Evolutionary conservation across 2,329 filamentous ascomycete species (phyloP).

Genomic region (Cryphonectria carpinicola): DNA sequence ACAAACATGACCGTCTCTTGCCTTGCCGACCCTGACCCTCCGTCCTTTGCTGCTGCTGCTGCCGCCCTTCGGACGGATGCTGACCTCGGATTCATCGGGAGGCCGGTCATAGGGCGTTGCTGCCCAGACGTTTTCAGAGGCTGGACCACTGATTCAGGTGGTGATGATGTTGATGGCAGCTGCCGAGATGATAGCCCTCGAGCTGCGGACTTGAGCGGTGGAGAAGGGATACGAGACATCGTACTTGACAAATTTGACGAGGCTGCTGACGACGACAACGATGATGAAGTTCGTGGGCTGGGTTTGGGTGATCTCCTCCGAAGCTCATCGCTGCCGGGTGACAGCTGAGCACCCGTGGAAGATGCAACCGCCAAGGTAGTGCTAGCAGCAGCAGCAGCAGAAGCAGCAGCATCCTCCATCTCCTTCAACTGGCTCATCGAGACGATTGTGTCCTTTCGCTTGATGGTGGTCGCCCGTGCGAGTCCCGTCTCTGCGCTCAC

Average conservation of each 20-base stretch:
- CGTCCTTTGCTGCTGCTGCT: background rate
- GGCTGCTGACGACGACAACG: constrained; percentile 1
- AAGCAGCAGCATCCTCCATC: constrained; percentile 34
- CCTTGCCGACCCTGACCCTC: constrained; percentile 33
- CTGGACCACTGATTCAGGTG: constrained; percentile 39
- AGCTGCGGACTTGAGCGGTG: constrained; percentile 16
- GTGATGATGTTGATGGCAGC: constrained; percentile 35
- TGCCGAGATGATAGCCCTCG: constrained; percentile 34
- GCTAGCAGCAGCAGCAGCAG: background rate
- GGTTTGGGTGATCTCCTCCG: constrained; percentile 57
- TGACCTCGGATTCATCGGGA: constrained; percentile 53
- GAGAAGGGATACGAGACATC: constrained; percentile 10
- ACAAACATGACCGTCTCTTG: constrained; percentile 59
- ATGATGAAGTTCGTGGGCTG: constrained; percentile 23
- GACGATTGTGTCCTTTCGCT: constrained; percentile 37
- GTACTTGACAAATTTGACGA: background rate
- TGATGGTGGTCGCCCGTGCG: constrained; percentile 41
- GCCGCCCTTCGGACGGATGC: constrained; percentile 39
- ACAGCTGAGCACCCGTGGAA: constrained; percentile 54
- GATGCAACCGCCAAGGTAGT: constrained; percentile 41
- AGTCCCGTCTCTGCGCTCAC: constrained; percentile 38
- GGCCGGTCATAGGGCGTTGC: constrained; percentile 49
- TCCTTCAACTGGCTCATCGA: constrained; percentile 30
- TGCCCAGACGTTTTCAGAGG: constrained; percentile 46
- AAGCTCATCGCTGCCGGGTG: constrained; percentile 54